Evolutionary conservation across 768 basidiomycete genomes (phyloP), one percentile per base, ranked within the genome.

Genomic region (Hydnum rufescens): DNA sequence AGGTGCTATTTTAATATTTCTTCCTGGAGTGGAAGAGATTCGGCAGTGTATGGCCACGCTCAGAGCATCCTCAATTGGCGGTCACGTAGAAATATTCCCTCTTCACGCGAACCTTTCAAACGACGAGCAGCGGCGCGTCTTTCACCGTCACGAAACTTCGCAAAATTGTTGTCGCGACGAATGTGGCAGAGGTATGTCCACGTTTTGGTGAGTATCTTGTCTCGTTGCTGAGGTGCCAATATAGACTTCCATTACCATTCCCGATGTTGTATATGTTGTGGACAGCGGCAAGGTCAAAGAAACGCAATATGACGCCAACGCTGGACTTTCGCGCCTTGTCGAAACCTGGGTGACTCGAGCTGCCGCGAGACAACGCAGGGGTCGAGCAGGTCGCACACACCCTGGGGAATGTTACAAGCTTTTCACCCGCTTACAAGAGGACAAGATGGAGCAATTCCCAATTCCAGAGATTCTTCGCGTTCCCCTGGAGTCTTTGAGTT

Each of bases 21-120:
- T 90, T 52, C 78, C 87, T n/a, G 90, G 90, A 63, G 81, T 88
- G 1, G 82, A 82, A 64, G 85, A 89, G 60, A 89, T 89, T 57
- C 74, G 77, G 19, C 77, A 81, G 55, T 84, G 82, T 59, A 75
- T 86, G 19, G 74, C 80, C 8, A 68, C 73, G 3, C 65, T 89
- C 42, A 68, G 67, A 16, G 60, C 60, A 34, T 57, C 62, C 13
- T 53, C 67, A 0, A 53, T 58, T 3, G 63, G 63, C 4, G 67
- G 67, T 36, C 61, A 69, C 25, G 70, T 67, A 3, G 72, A 74
- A 28, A 71, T 82, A 48, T 69, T 89, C 25, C 85, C 90, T 0
- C 73, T 96, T 0, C 90, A 95, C 60, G 87, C 90, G 6, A 92
- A 93, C 63, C 68, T 95, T 22, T 78, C 87, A 0, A 82, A 70